Evolutionary conservation across 352 stramenopile genomes (phyloP).

Genomic region (Phytophthora hybrid): DNA sequence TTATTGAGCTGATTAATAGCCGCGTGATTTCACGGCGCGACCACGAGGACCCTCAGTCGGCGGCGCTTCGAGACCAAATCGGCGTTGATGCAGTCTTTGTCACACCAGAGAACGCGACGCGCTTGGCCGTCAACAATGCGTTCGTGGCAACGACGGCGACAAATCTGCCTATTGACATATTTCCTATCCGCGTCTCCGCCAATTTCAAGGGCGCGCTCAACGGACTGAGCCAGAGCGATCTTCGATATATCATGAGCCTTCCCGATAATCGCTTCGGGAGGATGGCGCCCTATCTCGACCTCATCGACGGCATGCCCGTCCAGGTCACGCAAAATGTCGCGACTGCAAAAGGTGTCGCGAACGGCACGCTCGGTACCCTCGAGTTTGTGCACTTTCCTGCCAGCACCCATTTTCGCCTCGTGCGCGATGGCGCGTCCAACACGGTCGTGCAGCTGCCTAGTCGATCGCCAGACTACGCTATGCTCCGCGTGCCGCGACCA

Average conservation of each 20-base stretch:
- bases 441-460: slow-evolving; percentile 7
- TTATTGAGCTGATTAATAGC: slow-evolving; percentile 10
- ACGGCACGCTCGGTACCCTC: slow-evolving; percentile 1
- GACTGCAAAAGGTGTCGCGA: not conserved
- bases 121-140: not conserved
- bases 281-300: slow-evolving; percentile 24
- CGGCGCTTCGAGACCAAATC: too few species aligned
- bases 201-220: slow-evolving; percentile 5
- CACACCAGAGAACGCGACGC: slow-evolving; percentile 9
- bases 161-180: not conserved
- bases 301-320: slow-evolving; percentile 27
- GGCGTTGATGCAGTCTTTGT: not conserved
- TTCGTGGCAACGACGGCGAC: not conserved
- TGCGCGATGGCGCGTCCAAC: slow-evolving; percentile 4
- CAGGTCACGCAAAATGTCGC: slow-evolving; percentile 26
- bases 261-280: slow-evolving; percentile 11
- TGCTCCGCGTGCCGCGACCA: too few species aligned
- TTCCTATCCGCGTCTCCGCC: not conserved
- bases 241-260: not conserved
- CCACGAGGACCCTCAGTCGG: not conserved
- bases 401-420: slow-evolving; percentile 7
- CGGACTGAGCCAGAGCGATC: not conserved
- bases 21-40: not conserved
- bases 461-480: too few species aligned
- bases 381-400: not conserved